phyloP scores from a whole-genome alignment of 108 stramenopile genomes.

The Skeletonema menzelii region DNA sequence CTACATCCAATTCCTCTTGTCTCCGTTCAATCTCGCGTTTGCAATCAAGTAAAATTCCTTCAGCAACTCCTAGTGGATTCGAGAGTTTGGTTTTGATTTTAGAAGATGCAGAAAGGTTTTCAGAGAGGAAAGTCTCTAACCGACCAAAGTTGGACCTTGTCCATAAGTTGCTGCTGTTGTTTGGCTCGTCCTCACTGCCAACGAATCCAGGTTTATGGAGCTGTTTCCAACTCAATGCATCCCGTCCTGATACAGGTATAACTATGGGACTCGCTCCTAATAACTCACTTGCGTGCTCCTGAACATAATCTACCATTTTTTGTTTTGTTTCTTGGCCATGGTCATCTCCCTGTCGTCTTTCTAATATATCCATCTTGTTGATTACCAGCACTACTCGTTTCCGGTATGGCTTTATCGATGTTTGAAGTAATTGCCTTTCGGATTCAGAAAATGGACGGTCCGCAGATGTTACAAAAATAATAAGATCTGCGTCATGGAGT shows the following conservation, averaged over 20 bases:
- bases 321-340: constrained; percentile 64
- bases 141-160: constrained; percentile 61
- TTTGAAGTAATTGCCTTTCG: constrained; percentile 58
- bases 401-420: constrained; percentile 65
- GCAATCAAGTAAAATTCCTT: constrained; percentile 67
- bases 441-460: constrained; percentile 84
- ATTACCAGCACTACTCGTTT: constrained; percentile 79
- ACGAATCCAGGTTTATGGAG: constrained; percentile 25
- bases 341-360: constrained; percentile 55
- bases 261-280: constrained; percentile 74
- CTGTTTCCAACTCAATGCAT: constrained; percentile 69
- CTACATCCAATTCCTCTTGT: constrained; percentile 55
- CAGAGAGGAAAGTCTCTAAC: constrained; percentile 68
- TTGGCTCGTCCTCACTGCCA: not conserved
- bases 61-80: constrained; percentile 78
- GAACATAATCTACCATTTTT: constrained; percentile 76
- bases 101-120: constrained; percentile 71
- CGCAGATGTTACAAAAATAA: constrained; percentile 84
- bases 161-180: constrained; percentile 43
- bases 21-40: constrained; percentile 48
- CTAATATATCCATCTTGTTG: constrained; percentile 89
- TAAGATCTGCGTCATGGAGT: constrained; percentile 79
- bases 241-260: constrained; percentile 70
- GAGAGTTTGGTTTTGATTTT: constrained; percentile 76
- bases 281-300: constrained; percentile 66